Percentiles rank a stretch among this genome's conserved stretches.
Conservation (phyloP, 768 basidiomycete genomes). For the Collybia mongolica region DNA sequence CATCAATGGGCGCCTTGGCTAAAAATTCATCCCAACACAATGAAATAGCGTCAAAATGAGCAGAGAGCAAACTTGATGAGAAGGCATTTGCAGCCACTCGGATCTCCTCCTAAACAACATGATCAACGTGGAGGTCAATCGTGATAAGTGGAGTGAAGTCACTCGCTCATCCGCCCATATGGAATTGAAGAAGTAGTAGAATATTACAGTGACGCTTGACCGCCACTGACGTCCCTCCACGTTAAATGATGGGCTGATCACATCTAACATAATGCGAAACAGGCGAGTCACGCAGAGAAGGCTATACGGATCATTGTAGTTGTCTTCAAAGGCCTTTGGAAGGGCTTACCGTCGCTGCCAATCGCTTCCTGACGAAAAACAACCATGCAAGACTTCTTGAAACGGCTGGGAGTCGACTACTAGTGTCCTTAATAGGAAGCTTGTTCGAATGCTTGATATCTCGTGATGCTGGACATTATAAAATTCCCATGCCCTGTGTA, state of each 20-base stretch:
- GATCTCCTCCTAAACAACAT: constrained; percentile 58
- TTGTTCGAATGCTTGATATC: constrained; percentile 51
- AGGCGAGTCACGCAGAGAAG: constrained; percentile 51
- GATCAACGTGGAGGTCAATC: neutral
- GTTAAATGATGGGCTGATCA: constrained; percentile 58
- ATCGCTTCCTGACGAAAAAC: constrained; percentile 30
- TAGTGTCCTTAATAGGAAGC: constrained; percentile 56
- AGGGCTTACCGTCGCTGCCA: constrained; percentile 54
- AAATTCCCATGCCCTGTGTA: constrained; percentile 61
- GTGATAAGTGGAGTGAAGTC: constrained; percentile 10
- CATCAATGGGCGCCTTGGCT: constrained; percentile 49
- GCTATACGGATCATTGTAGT: constrained; percentile 27
- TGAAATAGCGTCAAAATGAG: constrained; percentile 65
- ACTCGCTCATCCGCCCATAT: constrained; percentile 68
- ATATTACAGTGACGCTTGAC: constrained; percentile 56
- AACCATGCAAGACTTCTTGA: constrained; percentile 42
- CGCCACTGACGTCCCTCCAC: constrained; percentile 71
- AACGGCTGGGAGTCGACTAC: constrained; percentile 67
- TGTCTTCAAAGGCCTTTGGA: neutral
- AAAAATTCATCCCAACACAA: constrained; percentile 68
- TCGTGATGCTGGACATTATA: constrained; percentile 61
- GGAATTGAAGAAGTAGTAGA: constrained; percentile 57
- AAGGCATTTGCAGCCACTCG: constrained; percentile 57
- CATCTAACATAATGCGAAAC: constrained; percentile 66
- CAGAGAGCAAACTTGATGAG: constrained; percentile 58